These are phyloP conservation scores for Citrus mangshanensis DNA, from an alignment of 345 rosid species.

Conservation along the genomic window DNA sequence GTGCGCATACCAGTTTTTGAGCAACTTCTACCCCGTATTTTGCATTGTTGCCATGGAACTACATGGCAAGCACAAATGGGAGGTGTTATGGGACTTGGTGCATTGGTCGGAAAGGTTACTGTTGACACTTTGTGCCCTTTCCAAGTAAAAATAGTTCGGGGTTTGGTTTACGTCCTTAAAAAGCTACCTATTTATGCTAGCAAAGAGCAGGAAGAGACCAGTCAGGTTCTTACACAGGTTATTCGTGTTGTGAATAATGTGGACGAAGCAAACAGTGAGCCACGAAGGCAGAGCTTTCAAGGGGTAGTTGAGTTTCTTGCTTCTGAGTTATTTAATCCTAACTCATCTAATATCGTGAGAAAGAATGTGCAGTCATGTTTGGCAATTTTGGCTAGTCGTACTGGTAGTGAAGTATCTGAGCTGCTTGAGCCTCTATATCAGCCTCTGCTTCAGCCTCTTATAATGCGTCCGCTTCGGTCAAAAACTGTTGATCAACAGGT, in stretches of 20 bases:
- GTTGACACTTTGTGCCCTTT: slow-evolving; percentile 88
- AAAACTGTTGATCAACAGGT: slow-evolving; percentile 99
- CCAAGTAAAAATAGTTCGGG: slow-evolving; percentile 84
- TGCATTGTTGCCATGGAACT: slow-evolving; percentile 97
- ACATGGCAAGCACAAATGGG: slow-evolving; percentile 99
- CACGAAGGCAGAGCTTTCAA: slow-evolving; percentile 88
- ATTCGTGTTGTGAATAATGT: slow-evolving; percentile 96
- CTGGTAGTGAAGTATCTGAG: slow-evolving; percentile 98
- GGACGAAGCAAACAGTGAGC: slow-evolving; percentile 93
- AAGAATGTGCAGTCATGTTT: slow-evolving; percentile 96
- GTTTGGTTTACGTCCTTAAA: slow-evolving; percentile 88
- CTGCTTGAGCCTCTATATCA: slow-evolving; percentile 92
- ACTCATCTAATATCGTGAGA: slow-evolving; percentile 79
- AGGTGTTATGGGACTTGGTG: slow-evolving; percentile 98
- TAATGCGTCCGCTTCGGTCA: slow-evolving; percentile 78
- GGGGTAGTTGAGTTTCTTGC: slow-evolving; percentile 94
- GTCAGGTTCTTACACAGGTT: slow-evolving; percentile 98
- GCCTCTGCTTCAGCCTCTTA: slow-evolving; percentile 83
- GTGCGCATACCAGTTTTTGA: slow-evolving; percentile 92
- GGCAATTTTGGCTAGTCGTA: slow-evolving; percentile 93
- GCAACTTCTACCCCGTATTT: slow-evolving; percentile 94
- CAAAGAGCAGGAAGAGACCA: slow-evolving; percentile 96
- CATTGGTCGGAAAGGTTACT: slow-evolving; percentile 95
- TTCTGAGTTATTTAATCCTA: slow-evolving; percentile 87
- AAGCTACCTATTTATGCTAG: slow-evolving; percentile 87